Evolutionary conservation across 352 stramenopile species (phyloP).

Genomic region (Pseudoperonospora humuli): DNA sequence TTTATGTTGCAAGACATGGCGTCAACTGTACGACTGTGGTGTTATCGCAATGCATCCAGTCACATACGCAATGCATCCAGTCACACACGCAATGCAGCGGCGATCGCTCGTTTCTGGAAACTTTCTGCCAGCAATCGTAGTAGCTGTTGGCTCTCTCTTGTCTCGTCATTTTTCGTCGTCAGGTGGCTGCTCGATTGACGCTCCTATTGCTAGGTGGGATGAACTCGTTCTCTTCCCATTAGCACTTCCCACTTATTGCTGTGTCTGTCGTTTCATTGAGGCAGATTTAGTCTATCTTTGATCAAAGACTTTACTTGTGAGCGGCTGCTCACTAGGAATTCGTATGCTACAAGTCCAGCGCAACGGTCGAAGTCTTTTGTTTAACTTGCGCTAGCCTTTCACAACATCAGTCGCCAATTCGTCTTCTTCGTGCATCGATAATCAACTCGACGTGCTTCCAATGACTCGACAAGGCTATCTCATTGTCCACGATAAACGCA

Average conservation of each 20-base stretch:
- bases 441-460: background rate
- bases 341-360: no score
- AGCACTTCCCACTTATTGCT: no score
- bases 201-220: background rate
- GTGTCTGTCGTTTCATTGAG: background rate
- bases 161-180: conserved; percentile 7
- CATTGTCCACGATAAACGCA: conserved; percentile 63
- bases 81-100: conserved; percentile 1
- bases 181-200: background rate
- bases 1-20: no score
- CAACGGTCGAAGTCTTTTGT: no score
- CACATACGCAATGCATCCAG: conserved; percentile 4
- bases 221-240: no score
- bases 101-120: conserved; percentile 11
- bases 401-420: conserved; percentile 20
- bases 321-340: background rate
- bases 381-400: background rate
- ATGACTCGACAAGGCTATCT: conserved; percentile 78
- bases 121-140: conserved; percentile 6
- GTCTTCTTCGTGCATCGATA: conserved; percentile 1
- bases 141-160: conserved; percentile 17
- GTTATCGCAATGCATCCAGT: background rate
- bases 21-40: no score
- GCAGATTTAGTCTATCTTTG: background rate
- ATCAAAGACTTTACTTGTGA: background rate